Evolutionary conservation across 2,329 filamentous ascomycete genomes (phyloP), one percentile per base, ranked within the genome.

Genomic region (Xylaria sp.): DNA sequence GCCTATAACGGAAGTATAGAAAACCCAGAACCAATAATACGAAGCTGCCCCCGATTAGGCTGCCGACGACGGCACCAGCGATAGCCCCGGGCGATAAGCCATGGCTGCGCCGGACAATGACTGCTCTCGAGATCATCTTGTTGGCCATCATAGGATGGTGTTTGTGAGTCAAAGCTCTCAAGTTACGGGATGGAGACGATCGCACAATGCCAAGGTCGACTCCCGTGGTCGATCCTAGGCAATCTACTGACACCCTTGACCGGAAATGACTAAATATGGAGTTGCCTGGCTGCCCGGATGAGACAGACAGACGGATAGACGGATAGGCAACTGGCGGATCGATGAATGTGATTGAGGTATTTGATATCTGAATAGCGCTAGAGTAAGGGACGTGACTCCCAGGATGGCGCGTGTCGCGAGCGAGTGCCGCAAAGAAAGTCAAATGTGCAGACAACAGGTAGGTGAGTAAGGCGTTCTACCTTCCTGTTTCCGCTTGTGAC

Each of bases 41-140:
- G 31, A 78, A 60, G 65, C 71, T 66, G 10, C 76, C 76, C 58
- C 76, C 77, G 40, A 78, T 10, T 26, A 77, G 68, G 69, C 76
- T 75, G 70, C 77, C 77, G 56, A 79, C 69, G 40, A 79, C 77
- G 48, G 74, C 74, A 26, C 77, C 77, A 57, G 77, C 77, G 65
- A 79, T 78, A 26, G 70, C 76, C 46, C 77, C 77, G 11, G 74
- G 63, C 23, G 76, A 76, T 38, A 77, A 40, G 40, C 69, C 66
- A 63, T 71, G 64, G 49, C 71, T 73, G 63, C 77, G 76, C 63
- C 71, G 71, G 58, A 59, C 67, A 26, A 77, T 72, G 69, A 65
- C 69, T 48, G 70, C 40, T 51, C 69, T 68, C 31, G 73, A 48
- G 26, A 54, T 57, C 38, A 56, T 56, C 57, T 73, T 65, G 59